A percentile compares a stretch with the other conserved stretches of the same genome.
Conservation (phyloP, 192 early-diverging fungal species). For the Coemansia guatemalensis region DNA sequence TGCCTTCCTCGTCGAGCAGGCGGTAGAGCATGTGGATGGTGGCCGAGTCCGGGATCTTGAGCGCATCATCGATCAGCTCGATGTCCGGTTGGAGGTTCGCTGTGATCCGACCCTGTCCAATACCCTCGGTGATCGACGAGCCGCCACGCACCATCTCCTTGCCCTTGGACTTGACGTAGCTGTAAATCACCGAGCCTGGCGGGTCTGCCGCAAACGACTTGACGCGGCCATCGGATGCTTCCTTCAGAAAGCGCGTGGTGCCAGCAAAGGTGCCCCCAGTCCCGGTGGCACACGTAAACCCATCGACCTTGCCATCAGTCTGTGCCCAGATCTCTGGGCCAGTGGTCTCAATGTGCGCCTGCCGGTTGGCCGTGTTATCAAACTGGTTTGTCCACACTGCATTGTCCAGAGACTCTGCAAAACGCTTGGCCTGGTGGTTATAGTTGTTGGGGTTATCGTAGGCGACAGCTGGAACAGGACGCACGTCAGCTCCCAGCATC, state of each 20-base stretch:
- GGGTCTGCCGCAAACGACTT: constrained; percentile 89
- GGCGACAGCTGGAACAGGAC: constrained; percentile 88
- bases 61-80: constrained; percentile 77
- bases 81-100: constrained; percentile 83
- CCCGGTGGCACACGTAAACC: constrained; percentile 89
- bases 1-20: constrained; percentile 90
- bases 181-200: constrained; percentile 89
- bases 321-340: constrained; percentile 95
- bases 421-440: constrained; percentile 87
- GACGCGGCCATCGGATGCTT: constrained; percentile 62
- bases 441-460: constrained; percentile 92
- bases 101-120: constrained; percentile 94
- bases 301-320: constrained; percentile 77
- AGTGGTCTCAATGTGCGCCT: constrained; percentile 92
- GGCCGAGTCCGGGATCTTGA: constrained; percentile 77
- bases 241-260: constrained; percentile 78
- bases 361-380: constrained; percentile 88
- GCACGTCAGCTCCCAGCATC: constrained; percentile 94
- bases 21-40: constrained; percentile 86
- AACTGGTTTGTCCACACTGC: constrained; percentile 98
- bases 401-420: constrained; percentile 75
- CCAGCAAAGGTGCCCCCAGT: constrained; percentile 93
- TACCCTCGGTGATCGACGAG: constrained; percentile 91
- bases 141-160: constrained; percentile 70
- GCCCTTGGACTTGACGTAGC: constrained; percentile 71